Evolutionary conservation across 805 yeast species (phyloP).

Genomic region (Candida ipomoeae): DNA sequence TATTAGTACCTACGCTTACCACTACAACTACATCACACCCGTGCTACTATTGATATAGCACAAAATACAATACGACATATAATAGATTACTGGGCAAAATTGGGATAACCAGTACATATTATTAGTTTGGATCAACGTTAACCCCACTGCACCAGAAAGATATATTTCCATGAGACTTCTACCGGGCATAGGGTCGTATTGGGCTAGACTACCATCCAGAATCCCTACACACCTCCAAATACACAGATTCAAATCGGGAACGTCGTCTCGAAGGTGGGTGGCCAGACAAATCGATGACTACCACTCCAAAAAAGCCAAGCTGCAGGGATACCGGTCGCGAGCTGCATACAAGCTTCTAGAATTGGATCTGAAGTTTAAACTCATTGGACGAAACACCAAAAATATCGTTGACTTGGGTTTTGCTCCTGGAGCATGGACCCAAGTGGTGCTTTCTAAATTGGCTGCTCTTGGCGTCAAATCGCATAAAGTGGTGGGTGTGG

Average conservation of each 20-base stretch:
- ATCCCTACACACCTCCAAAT: neutral
- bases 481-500: conserved; percentile 24
- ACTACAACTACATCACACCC: neutral
- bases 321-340: conserved; percentile 63
- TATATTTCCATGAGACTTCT: neutral
- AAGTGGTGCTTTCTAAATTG: conserved; percentile 22
- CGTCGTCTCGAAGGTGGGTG: conserved; percentile 53
- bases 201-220: neutral
- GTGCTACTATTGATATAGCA: neutral
- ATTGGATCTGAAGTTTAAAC: conserved; percentile 56
- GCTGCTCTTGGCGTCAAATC: conserved; percentile 4
- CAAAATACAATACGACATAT: too few species aligned
- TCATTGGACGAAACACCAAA: conserved; percentile 50
- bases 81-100: too few species aligned
- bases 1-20: neutral
- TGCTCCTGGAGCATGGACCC: conserved; percentile 34
- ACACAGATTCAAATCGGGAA: conserved; percentile 12
- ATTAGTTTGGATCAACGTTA: too few species aligned
- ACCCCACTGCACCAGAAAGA: too few species aligned
- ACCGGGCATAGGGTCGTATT: neutral
- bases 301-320: conserved; percentile 64
- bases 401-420: conserved; percentile 73
- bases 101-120: too few species aligned
- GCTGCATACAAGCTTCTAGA: conserved; percentile 89
- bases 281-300: conserved; percentile 63